Evolutionary conservation across 1,284 basidiomycete genomes (phyloP), one percentile per base, ranked within the genome.

Genomic region (Tilletia caries): DNA sequence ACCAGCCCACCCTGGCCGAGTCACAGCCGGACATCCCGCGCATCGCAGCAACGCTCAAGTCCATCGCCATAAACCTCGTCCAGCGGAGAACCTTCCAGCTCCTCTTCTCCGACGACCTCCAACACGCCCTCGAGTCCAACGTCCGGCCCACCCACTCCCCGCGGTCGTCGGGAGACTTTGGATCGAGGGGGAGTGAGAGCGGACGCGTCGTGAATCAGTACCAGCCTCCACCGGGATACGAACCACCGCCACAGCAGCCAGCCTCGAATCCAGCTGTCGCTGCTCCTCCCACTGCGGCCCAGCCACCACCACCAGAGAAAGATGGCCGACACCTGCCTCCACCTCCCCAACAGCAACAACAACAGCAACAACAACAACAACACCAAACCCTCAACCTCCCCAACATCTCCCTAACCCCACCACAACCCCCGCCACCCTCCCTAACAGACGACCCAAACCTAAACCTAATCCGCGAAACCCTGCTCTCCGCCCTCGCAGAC

Each of bases 1-100:
- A 86, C 23, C 87, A 91, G 41, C 79, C 84, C 18, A 86, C 58
- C 3, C 52, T 27, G 3, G 25, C 27, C n/a, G 58, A 25, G 3
- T 8, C 4, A 25, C 37, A 41, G 37, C 58, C 58, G 32, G 58
- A 62, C 32, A 29, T 62, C 3, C 32, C 58, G 12, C 58, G 58
- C 13, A 62, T 62, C 58, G 58, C 32, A 3, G 58, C 58, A 18
- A 62, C 58, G 29, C 34, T 69, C 12, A 62, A 69, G 64, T 37
- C 50, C 48, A 43, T 67, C 18, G 65, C 68, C 25, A 66, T 69
- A 13, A 65, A 69, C 25, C 67, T 69, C 48, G 29, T 66, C 23
- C 68, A 66, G 34, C 41, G 67, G 13, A n/a, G 43, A 8, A 41
- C 62, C 6, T 66, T 68, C 20, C 62, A 69, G 48, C 25, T 67